phyloP scores from a whole-genome alignment of 495 filamentous ascomycete genomes.

The Rusavskia elegans region DNA sequence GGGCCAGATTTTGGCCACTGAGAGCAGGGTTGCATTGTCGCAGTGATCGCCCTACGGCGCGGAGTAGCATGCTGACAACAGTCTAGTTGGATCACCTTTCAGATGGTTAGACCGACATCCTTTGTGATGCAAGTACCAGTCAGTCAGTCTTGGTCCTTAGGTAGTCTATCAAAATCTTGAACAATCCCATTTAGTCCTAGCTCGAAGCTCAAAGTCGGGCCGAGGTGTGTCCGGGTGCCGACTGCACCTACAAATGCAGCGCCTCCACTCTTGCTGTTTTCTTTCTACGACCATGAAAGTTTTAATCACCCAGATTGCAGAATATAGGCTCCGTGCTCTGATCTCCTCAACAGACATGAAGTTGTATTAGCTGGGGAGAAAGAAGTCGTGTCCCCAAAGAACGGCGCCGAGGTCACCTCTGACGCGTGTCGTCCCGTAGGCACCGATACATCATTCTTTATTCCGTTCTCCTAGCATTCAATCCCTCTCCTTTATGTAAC shows the following conservation, averaged over 20 bases:
- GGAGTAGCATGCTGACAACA: conserved; percentile 9
- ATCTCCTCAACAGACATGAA: conserved; percentile 28
- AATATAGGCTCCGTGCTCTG: conserved; percentile 46
- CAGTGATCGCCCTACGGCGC: conserved; percentile 9
- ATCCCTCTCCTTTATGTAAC: not conserved
- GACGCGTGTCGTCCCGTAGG: conserved; percentile 23
- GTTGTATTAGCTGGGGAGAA: conserved; percentile 65
- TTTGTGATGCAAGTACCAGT: not conserved
- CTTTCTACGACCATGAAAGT: conserved; percentile 33
- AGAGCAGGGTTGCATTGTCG: not conserved
- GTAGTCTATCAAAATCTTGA: not conserved
- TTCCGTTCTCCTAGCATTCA: not conserved
- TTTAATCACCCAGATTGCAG: conserved; percentile 38
- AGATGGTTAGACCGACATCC: not conserved
- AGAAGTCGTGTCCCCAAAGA: conserved; percentile 40
- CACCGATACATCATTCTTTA: conserved; percentile 5
- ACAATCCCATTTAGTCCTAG: not conserved
- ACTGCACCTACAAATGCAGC: not conserved
- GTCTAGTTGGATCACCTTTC: not conserved
- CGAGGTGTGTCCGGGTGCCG: not conserved
- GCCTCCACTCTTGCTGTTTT: not conserved
- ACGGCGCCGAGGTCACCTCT: conserved; percentile 34
- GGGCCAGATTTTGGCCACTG: too few species aligned
- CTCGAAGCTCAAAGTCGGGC: not conserved
- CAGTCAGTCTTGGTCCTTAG: not conserved